Evolutionary conservation across 2,329 filamentous ascomycete genomes (phyloP).

Genomic region (Ascocoryne sarcoides): DNA sequence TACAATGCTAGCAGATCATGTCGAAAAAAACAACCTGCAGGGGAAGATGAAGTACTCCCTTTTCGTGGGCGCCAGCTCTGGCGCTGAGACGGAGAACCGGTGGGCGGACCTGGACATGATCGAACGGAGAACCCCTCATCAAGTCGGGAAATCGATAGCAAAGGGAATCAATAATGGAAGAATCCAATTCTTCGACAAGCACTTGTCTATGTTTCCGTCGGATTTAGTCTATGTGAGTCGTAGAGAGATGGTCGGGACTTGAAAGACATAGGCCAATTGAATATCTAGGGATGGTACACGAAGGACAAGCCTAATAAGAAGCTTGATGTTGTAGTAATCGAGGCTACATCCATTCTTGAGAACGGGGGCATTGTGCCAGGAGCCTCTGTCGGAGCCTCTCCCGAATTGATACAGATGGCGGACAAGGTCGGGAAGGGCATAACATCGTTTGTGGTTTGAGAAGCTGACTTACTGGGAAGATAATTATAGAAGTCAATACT

Average conservation of each 20-base stretch:
- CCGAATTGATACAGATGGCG: conserved; percentile 81
- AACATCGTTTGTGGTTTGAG: neutral
- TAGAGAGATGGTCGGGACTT: neutral
- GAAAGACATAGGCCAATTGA: conserved; percentile 5
- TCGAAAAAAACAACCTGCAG: conserved; percentile 77
- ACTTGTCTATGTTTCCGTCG: conserved; percentile 83
- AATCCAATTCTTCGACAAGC: conserved; percentile 92
- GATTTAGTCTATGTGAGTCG: conserved; percentile 67
- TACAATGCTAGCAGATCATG: conserved; percentile 75
- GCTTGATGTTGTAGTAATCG: conserved; percentile 76
- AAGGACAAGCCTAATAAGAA: conserved; percentile 62
- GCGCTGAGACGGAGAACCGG: conserved; percentile 78
- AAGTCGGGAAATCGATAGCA: conserved; percentile 83
- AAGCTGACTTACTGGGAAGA: conserved; percentile 30
- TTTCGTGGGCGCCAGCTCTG: conserved; percentile 84
- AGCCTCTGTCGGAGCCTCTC: conserved; percentile 75
- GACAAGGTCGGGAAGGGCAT: conserved; percentile 51
- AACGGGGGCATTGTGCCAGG: conserved; percentile 85
- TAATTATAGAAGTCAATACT: conserved; percentile 91
- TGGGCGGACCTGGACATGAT: conserved; percentile 92
- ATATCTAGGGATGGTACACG: conserved; percentile 64
- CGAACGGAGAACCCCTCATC: conserved; percentile 72
- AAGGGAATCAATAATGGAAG: conserved; percentile 84
- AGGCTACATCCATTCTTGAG: conserved; percentile 79
- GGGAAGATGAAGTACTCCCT: conserved; percentile 78